These are phyloP conservation scores for Neurospora sp. DNA, from an alignment of 495 filamentous ascomycete species.

Conservation along the genomic window DNA sequence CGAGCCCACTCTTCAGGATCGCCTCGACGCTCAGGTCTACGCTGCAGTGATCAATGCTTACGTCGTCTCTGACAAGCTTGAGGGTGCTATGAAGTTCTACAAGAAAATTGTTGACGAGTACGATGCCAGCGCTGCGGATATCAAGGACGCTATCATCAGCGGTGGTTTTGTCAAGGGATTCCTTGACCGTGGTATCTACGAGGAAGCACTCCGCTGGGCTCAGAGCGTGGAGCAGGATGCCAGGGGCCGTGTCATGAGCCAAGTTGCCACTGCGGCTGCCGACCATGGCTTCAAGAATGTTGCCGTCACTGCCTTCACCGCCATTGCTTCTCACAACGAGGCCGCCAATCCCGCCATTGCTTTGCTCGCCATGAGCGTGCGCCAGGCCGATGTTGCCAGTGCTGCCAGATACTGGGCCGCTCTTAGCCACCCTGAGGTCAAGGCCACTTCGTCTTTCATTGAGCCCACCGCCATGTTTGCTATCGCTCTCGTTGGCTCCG, in stretches of 20 bases:
- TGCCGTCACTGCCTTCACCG: slow-evolving; percentile 57
- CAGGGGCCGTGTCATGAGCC: slow-evolving; percentile 27
- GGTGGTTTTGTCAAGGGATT: slow-evolving; percentile 67
- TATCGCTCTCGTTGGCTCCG: slow-evolving; percentile 69
- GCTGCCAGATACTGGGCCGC: slow-evolving; percentile 70
- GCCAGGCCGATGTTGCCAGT: slow-evolving; percentile 62
- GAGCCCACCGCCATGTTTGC: slow-evolving; percentile 82
- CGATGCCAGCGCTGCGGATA: slow-evolving; percentile 37
- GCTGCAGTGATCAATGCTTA: slow-evolving; percentile 82
- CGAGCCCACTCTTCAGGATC: slow-evolving; percentile 54
- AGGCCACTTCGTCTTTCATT: slow-evolving; percentile 56
- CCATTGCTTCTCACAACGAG: slow-evolving; percentile 40
- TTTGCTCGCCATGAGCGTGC: slow-evolving; percentile 74
- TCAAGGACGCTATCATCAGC: slow-evolving; percentile 60
- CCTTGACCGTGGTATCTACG: slow-evolving; percentile 51
- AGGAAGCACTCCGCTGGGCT: slow-evolving; percentile 56
- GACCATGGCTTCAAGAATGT: slow-evolving; percentile 64
- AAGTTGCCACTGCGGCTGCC: slow-evolving; percentile 52
- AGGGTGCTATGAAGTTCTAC: slow-evolving; percentile 74
- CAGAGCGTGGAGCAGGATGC: slow-evolving; percentile 35
- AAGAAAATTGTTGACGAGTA: slow-evolving; percentile 61
- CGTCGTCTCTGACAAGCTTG: slow-evolving; percentile 61
- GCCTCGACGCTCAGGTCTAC: slow-evolving; percentile 77
- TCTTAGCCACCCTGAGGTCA: slow-evolving; percentile 47
- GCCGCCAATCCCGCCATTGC: slow-evolving; percentile 63